Conservation (phyloP, 148 eudicot species). For the Tetragonia tetragonoides region DNA sequence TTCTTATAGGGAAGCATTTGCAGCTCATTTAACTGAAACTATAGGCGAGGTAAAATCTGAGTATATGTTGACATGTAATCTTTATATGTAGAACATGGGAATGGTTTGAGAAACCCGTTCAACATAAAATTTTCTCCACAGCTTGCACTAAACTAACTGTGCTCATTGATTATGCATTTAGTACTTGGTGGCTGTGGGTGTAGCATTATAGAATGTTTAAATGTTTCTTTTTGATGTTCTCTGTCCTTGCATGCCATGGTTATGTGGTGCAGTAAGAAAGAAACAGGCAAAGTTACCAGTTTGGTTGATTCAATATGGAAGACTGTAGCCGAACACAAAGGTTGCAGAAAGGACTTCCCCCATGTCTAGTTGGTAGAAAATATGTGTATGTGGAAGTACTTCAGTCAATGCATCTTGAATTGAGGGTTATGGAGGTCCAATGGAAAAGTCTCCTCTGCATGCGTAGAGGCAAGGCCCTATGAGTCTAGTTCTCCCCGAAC, state of each 20-base stretch:
- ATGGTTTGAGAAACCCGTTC: background rate
- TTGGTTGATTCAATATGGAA: background rate
- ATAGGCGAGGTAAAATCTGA: constrained; percentile 51
- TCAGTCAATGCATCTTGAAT: background rate
- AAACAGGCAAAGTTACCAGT: background rate
- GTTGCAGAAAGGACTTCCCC: background rate
- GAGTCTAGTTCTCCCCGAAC: background rate
- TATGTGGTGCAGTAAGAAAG: background rate
- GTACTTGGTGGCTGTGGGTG: background rate
- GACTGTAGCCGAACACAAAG: background rate
- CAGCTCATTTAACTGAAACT: constrained; percentile 58
- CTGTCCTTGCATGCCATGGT: background rate
- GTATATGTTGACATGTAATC: background rate
- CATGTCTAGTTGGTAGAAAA: background rate
- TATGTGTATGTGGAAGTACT: background rate
- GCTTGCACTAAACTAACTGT: background rate
- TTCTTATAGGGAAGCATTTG: constrained; percentile 91
- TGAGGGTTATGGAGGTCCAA: background rate
- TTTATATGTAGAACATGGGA: background rate
- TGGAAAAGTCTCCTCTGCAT: background rate
- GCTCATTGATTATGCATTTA: background rate
- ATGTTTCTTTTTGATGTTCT: background rate
- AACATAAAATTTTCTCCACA: background rate
- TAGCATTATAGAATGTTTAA: background rate
- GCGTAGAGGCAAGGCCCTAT: background rate